Conservation (phyloP, 179 eudicot genomes). For the Actinidia arguta region DNA sequence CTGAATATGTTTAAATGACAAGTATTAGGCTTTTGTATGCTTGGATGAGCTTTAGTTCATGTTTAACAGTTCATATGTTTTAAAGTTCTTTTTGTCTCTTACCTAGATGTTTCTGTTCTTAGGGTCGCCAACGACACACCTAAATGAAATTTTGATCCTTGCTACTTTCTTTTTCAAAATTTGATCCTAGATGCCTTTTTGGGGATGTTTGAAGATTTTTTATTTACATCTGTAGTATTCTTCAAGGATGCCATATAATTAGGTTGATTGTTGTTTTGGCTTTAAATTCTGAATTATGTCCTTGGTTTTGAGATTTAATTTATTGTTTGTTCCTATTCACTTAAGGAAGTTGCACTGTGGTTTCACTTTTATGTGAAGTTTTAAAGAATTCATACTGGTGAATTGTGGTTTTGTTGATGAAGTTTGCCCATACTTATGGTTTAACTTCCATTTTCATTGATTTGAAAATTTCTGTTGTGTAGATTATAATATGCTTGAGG, state of each 20-base stretch:
- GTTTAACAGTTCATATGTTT: too few species aligned
- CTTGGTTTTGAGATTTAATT: neutral
- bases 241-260: neutral
- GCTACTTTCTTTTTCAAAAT: neutral
- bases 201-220: neutral
- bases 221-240: neutral
- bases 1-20: too few species aligned
- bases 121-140: too few species aligned
- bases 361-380: neutral
- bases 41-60: too few species aligned
- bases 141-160: too few species aligned
- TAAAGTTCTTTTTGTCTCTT: too few species aligned
- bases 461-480: conserved; percentile 17
- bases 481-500: conserved; percentile 93
- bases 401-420: neutral
- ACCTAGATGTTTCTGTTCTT: too few species aligned
- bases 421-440: neutral
- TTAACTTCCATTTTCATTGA: neutral
- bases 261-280: neutral
- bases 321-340: neutral
- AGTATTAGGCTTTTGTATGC: too few species aligned
- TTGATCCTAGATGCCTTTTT: neutral
- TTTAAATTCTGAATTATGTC: neutral
- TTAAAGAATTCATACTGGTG: neutral
- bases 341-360: neutral